These are phyloP conservation scores for Cyclocybe cylindracea DNA, from an alignment of 768 basidiomycete genomes.

Conservation along the genomic window DNA sequence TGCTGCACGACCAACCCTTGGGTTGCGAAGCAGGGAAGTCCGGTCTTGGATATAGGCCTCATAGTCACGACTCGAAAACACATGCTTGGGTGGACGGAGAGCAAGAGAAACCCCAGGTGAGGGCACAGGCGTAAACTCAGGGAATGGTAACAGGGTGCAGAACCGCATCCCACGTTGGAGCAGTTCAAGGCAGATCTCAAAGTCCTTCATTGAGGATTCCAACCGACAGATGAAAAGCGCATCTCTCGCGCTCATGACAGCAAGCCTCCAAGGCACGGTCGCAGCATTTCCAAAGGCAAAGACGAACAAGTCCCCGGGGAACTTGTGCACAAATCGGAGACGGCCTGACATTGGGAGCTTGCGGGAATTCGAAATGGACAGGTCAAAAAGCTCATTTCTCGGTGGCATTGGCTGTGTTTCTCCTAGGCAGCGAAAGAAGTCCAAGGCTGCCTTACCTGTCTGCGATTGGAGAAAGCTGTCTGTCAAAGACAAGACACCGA, in stretches of 20 bases:
- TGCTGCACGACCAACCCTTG: conserved; percentile 3
- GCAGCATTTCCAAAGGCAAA: background rate
- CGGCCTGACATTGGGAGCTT: too few species aligned
- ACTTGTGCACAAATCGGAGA: too few species aligned
- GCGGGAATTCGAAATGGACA: too few species aligned
- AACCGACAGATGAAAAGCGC: conserved; percentile 7
- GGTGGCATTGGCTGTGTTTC: too few species aligned
- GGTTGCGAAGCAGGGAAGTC: background rate
- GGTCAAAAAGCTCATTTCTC: too few species aligned
- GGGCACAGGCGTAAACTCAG: too few species aligned
- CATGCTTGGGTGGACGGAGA: background rate
- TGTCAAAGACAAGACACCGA: too few species aligned
- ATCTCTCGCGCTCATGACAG: background rate
- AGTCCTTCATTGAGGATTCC: background rate
- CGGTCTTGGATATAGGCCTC: background rate
- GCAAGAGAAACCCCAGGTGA: background rate
- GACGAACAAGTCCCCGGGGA: background rate
- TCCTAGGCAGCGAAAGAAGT: too few species aligned
- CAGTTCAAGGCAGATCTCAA: background rate
- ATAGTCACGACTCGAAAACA: background rate
- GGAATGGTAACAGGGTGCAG: too few species aligned
- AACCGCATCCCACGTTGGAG: background rate
- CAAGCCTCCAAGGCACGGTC: conserved; percentile 7
- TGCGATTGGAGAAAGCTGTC: too few species aligned
- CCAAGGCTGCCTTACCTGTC: too few species aligned